These are phyloP conservation scores for Chytriomyces sp. DNA, from an alignment of 192 early-diverging fungal genomes.

Conservation along the genomic window DNA sequence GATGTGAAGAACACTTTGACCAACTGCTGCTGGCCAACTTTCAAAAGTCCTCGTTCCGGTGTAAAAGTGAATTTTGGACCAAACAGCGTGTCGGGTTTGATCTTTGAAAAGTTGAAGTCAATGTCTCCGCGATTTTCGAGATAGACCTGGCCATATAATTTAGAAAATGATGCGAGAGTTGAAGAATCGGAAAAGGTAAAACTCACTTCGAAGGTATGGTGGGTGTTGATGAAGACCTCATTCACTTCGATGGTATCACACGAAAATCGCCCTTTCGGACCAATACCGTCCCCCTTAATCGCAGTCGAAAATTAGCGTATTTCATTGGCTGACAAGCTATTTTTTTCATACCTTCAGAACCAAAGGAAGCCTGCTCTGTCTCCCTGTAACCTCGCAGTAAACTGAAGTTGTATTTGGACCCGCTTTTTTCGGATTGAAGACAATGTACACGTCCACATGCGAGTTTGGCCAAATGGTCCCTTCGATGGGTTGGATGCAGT, in stretches of 20 bases:
- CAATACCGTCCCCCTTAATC: conserved; percentile 56
- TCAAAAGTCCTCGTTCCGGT: conserved; percentile 50
- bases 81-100: conserved; percentile 39
- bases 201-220: conserved; percentile 57
- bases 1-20: conserved; percentile 52
- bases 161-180: neutral
- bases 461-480: conserved; percentile 64
- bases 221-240: conserved; percentile 60
- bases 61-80: conserved; percentile 57
- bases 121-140: conserved; percentile 66
- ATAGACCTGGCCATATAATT: conserved; percentile 46
- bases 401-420: conserved; percentile 41
- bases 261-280: conserved; percentile 61
- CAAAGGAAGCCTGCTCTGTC: conserved; percentile 60
- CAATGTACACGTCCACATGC: conserved; percentile 50
- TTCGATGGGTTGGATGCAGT: conserved; percentile 50
- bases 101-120: conserved; percentile 39
- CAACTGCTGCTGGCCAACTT: conserved; percentile 49
- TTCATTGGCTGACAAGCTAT: neutral
- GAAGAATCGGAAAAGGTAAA: neutral
- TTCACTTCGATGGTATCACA: conserved; percentile 60
- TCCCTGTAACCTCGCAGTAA: conserved; percentile 62
- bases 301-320: conserved; percentile 14
- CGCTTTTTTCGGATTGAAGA: conserved; percentile 51
- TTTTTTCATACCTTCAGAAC: conserved; percentile 46